Percentiles rank a stretch among this genome's conserved stretches.
These are phyloP conservation scores for Adenanthera pavonina DNA, from an alignment of 306 rosid genomes.

Conservation along the genomic window DNA sequence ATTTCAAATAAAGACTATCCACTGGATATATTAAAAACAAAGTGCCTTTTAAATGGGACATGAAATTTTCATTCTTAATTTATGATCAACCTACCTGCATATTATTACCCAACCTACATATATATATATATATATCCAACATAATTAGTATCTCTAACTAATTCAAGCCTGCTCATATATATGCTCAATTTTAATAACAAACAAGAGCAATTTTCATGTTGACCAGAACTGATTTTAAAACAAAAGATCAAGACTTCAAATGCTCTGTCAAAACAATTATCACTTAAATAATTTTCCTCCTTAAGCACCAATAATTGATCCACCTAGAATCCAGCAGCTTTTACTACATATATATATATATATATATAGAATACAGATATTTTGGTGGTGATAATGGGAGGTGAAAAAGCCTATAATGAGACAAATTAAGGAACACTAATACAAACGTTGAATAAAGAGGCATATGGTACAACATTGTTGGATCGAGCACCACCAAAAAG, in stretches of 20 bases:
- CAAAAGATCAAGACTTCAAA: background rate
- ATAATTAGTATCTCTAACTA: background rate
- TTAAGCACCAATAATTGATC: slow-evolving; percentile 49
- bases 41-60: slow-evolving; percentile 48
- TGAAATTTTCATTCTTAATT: slow-evolving; percentile 16
- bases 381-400: background rate
- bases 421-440: slow-evolving; percentile 41
- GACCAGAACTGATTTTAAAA: background rate
- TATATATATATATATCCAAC: slow-evolving; percentile 28
- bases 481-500: slow-evolving; percentile 19
- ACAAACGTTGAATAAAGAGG: slow-evolving; percentile 39
- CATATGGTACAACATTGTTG: slow-evolving; percentile 35
- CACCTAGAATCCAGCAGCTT: background rate
- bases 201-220: background rate
- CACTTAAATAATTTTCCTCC: slow-evolving; percentile 22
- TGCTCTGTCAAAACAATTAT: slow-evolving; percentile 4
- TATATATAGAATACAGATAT: background rate
- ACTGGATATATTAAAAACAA: slow-evolving; percentile 47
- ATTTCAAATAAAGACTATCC: slow-evolving; percentile 30
- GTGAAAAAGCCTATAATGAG: background rate
- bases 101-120: slow-evolving; percentile 36
- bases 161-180: background rate
- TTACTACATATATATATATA: too few relatives aligned
- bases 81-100: slow-evolving; percentile 41
- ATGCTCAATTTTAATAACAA: slow-evolving; percentile 5